Evolutionary conservation across 768 basidiomycete species (phyloP).

Genomic region (Lactarius indigo): DNA sequence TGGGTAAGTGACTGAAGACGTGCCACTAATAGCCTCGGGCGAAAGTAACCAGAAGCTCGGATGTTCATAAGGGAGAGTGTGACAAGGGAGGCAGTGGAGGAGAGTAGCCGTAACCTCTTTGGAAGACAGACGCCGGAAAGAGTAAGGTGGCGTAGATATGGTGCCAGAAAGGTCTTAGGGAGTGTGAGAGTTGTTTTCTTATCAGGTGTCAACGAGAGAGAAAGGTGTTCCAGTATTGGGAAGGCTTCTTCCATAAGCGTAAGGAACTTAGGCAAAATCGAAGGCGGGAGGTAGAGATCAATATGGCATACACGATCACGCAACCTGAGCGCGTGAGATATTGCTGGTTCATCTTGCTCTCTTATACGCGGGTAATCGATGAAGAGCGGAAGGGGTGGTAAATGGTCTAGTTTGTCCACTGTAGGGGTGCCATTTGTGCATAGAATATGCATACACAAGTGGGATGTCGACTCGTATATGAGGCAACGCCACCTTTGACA

Average conservation of each 20-base stretch:
- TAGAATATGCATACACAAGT: neutral
- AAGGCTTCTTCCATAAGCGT: neutral
- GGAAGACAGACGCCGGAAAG: constrained; percentile 4
- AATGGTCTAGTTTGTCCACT: neutral
- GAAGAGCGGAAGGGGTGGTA: neutral
- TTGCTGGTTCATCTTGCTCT: neutral
- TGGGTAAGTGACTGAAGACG: neutral
- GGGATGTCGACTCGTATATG: neutral
- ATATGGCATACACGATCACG: neutral
- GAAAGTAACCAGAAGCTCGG: neutral
- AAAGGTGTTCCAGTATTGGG: neutral
- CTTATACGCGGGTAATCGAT: neutral
- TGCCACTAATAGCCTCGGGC: neutral
- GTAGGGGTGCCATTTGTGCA: neutral
- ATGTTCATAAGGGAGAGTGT: neutral
- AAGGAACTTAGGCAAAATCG: neutral
- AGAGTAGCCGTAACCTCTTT: neutral
- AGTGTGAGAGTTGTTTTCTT: neutral
- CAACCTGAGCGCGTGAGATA: neutral
- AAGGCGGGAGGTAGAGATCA: neutral
- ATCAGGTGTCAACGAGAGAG: neutral
- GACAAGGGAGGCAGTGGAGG: neutral
- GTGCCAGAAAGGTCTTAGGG: neutral
- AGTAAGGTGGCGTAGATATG: neutral
- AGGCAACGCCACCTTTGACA: neutral